A percentile compares a stretch with the other conserved stretches of the same genome.
phyloP scores from a whole-genome alignment of 1,139 yeast genomes.

The Zygoascus meyerae region DNA sequence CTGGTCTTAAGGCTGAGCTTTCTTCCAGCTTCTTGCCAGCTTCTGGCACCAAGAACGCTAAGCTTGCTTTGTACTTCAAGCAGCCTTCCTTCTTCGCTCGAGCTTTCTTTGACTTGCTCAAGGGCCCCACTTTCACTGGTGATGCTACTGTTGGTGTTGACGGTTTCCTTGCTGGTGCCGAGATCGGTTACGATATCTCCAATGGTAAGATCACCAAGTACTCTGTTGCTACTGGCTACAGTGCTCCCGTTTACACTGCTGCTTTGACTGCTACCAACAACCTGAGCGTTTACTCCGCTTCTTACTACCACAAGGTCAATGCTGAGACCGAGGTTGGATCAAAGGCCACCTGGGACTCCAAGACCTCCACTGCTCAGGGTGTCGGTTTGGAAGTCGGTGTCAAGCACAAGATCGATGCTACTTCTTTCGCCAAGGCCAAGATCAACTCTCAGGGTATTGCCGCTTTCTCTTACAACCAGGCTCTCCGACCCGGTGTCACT shows the following conservation, averaged over 20 bases:
- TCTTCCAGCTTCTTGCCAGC: conserved; percentile 85
- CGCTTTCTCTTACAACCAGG: conserved; percentile 91
- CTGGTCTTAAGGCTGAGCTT: conserved; percentile 92
- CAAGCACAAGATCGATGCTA: conserved; percentile 81
- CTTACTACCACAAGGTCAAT: conserved; percentile 94
- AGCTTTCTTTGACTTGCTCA: conserved; percentile 89
- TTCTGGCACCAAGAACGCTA: conserved; percentile 77
- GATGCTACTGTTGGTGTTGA: conserved; percentile 94
- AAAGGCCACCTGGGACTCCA: conserved; percentile 93
- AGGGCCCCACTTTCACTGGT: conserved; percentile 94
- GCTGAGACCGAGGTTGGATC: conserved; percentile 95
- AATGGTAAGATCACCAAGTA: conserved; percentile 90
- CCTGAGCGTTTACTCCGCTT: conserved; percentile 87
- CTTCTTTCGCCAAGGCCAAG: conserved; percentile 94
- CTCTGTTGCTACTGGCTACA: conserved; percentile 92
- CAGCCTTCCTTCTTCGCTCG: conserved; percentile 93
- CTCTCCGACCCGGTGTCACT: conserved; percentile 93
- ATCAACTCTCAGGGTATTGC: conserved; percentile 95
- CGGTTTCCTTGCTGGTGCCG: conserved; percentile 96
- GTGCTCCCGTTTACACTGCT: conserved; percentile 80
- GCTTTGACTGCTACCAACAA: conserved; percentile 87
- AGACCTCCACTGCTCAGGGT: conserved; percentile 58
- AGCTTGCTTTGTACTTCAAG: conserved; percentile 84
- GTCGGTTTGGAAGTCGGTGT: conserved; percentile 91
- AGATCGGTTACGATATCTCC: conserved; percentile 92